Base-by-base conservation (phyloP, 2,329 filamentous ascomycete genomes). In the Aspergillus sclerotialis region DNA sequence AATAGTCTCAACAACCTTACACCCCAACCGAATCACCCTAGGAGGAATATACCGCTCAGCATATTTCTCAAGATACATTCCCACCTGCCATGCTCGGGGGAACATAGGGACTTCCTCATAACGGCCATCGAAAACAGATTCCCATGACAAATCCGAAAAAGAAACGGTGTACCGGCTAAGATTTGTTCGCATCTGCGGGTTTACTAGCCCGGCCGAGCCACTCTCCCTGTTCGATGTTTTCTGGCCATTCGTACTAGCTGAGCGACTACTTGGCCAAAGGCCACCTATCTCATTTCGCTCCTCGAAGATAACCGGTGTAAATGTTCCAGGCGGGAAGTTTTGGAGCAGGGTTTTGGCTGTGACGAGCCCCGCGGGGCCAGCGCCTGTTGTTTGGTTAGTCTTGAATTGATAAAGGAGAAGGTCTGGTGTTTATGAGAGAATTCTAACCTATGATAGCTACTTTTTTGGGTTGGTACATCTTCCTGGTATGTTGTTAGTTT, bases 1-100 rank as follows among this genome's bases (percentile, higher is more conserved):
- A 4, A 53, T 52, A 11, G 55, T 53, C 7, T 40, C 38, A 4
- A 66, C 52, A n/a, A 58, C 55, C 14, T 44, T 54, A 29, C 67
- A 70, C 2, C 72, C 67, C 1, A 80, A 57, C 5, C 72, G 63
- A 30, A 80, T 43, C 1, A 68, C 64, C 2, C 58, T 46, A 7
- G 61, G 50, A 2, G 55, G 45, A 5, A 78, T 64, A 53, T 84
- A 86, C 28, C 63, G 68, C 23, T 74, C 57, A 4, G 68, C 48
- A 53, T 92, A 93, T 4, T 62, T 65, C 42, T 80, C 67, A 5
- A 92, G 66, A 53, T 93, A 93, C 15, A 65, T 66, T 1, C 84
- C 84, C 4, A 90, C 76, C 61, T 86, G 78, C 77, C 82, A 86
- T 0, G 84, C 86, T 24, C 72, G 77, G 1, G 86, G 86, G 30